A percentile compares a stretch with the other conserved stretches of the same genome.
Evolutionary conservation across 2,329 filamentous ascomycete species (phyloP).

Genomic region (Sporothrix variecibatus): DNA sequence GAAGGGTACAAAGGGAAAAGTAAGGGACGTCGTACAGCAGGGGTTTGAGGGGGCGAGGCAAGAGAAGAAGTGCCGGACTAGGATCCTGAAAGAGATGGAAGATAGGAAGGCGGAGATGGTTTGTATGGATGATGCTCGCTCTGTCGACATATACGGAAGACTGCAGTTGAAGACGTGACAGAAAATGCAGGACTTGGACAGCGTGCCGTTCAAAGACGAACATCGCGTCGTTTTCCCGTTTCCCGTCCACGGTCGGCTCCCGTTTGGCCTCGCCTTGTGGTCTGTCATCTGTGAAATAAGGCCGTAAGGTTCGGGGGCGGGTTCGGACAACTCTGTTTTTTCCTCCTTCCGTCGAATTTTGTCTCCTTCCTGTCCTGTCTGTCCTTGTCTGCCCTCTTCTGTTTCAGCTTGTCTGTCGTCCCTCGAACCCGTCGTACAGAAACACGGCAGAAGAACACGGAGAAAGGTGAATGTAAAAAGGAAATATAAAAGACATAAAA

Average conservation of each 20-base stretch:
- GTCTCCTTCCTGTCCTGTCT: neutral
- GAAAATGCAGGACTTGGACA: neutral
- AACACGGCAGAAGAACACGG: slow-evolving; percentile 1
- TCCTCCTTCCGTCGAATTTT: neutral
- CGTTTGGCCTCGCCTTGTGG: neutral
- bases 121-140: neutral
- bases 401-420: neutral
- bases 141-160: neutral
- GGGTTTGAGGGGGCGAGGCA: neutral
- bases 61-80: neutral
- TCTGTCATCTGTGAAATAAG: slow-evolving; percentile 12
- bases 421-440: slow-evolving; percentile 5
- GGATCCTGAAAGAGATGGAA: neutral
- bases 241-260: neutral
- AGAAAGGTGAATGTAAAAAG: neutral
- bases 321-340: slow-evolving; percentile 17
- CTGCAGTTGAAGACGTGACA: neutral
- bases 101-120: neutral
- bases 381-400: neutral
- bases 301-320: slow-evolving; percentile 27
- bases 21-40: neutral
- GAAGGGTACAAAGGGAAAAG: neutral
- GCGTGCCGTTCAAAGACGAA: neutral
- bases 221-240: neutral
- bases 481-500: neutral